Conservation (phyloP, 495 filamentous ascomycete genomes). For the Acidiella bohemica region DNA sequence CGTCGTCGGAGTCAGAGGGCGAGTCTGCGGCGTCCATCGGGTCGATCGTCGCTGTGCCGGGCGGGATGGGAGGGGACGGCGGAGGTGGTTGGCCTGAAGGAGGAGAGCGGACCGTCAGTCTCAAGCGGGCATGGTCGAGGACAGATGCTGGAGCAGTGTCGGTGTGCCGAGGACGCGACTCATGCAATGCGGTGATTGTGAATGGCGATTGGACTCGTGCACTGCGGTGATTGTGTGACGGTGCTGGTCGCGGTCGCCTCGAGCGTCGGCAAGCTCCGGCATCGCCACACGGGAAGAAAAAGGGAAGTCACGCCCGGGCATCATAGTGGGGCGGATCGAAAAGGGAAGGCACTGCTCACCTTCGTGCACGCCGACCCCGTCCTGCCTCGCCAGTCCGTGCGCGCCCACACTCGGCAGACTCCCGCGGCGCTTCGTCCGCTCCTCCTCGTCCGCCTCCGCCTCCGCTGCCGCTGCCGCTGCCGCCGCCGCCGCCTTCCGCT, state of each 20-base stretch:
- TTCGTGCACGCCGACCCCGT: slow-evolving; percentile 30
- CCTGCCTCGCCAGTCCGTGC: slow-evolving; percentile 30
- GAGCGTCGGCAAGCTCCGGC: no score
- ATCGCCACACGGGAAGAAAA: no score
- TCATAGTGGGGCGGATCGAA: no score
- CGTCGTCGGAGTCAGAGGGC: slow-evolving; percentile 25
- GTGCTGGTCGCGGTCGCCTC: no score
- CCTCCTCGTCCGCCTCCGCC: slow-evolving; percentile 16
- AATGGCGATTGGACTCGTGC: no score
- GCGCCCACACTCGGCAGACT: slow-evolving; percentile 29
- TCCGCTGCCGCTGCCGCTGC: slow-evolving; percentile 22
- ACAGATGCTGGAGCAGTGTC: no score
- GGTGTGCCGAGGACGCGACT: no score
- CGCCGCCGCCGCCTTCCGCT: not conserved
- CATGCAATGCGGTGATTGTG: no score
- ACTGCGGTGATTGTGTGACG: no score
- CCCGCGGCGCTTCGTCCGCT: slow-evolving; percentile 24
- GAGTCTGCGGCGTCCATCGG: slow-evolving; percentile 17
- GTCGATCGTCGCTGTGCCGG: slow-evolving; percentile 7
- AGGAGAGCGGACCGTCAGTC: slow-evolving; percentile 1
- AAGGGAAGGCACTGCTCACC: slow-evolving; percentile 10
- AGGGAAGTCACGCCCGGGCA: no score
- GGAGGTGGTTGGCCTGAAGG: slow-evolving; percentile 9
- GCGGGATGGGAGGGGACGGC: slow-evolving; percentile 12
- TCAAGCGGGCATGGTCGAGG: no score